phyloP scores from a whole-genome alignment of 805 yeast species.

The Wickerhamomyces chaumierensis region DNA sequence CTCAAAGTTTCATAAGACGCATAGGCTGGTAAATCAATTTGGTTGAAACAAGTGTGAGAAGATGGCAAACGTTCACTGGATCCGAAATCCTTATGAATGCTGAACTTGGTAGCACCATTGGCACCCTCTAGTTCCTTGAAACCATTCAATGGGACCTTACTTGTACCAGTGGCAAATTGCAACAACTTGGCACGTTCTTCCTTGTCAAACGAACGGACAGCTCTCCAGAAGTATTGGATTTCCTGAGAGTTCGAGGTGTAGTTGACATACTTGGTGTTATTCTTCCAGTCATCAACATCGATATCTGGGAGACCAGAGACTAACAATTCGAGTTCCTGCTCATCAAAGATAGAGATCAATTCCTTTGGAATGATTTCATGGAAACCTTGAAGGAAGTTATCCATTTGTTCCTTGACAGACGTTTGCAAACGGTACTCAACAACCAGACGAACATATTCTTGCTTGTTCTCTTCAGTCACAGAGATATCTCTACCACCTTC shows the following conservation, averaged over 20 bases:
- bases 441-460: constrained; percentile 74
- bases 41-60: constrained; percentile 95
- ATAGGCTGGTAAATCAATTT: constrained; percentile 86
- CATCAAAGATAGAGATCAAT: constrained; percentile 79
- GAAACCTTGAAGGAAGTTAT: constrained; percentile 76
- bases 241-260: constrained; percentile 78
- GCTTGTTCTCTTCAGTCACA: constrained; percentile 85
- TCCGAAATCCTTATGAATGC: constrained; percentile 84
- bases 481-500: constrained; percentile 75
- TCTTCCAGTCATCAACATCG: constrained; percentile 93
- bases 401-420: constrained; percentile 81
- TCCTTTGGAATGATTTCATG: constrained; percentile 83
- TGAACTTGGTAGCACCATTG: constrained; percentile 74
- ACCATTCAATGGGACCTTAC: constrained; percentile 91
- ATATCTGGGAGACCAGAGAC: constrained; percentile 94
- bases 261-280: constrained; percentile 69
- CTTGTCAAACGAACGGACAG: constrained; percentile 84
- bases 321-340: constrained; percentile 85
- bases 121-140: constrained; percentile 85
- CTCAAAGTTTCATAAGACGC: constrained; percentile 80
- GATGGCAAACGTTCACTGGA: constrained; percentile 80
- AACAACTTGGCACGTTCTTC: constrained; percentile 90
- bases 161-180: constrained; percentile 96
- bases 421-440: constrained; percentile 79
- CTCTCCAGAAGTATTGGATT: constrained; percentile 96